A percentile compares a stretch with the other conserved stretches of the same genome.
Evolutionary conservation across 768 basidiomycete genomes (phyloP).

Genomic region (Mycena capillaripes): DNA sequence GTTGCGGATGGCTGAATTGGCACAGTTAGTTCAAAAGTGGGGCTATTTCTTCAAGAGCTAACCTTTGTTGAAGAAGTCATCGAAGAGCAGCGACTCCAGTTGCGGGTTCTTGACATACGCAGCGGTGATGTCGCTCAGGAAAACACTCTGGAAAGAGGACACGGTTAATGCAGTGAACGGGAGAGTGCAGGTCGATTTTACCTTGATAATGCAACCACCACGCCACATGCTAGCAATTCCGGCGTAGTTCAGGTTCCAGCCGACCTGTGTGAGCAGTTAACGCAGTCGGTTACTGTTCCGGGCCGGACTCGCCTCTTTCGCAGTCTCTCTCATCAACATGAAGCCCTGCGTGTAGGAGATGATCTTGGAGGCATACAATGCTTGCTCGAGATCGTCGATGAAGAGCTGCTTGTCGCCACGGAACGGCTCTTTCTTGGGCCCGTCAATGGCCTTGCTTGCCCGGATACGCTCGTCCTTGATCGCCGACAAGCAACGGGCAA

Average conservation of each 20-base stretch:
- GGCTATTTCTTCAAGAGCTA: neutral
- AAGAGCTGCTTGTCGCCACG: conserved; percentile 98
- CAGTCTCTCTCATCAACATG: conserved; percentile 99
- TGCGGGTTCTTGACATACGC: conserved; percentile 90
- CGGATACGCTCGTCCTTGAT: conserved; percentile 96
- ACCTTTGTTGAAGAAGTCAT: conserved; percentile 98
- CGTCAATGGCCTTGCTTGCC: conserved; percentile 91
- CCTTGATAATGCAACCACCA: conserved; percentile 99
- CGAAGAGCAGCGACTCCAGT: conserved; percentile 94
- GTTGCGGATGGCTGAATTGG: conserved; percentile 80
- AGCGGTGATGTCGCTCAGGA: conserved; percentile 91
- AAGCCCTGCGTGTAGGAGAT: conserved; percentile 99
- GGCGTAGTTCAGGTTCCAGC: conserved; percentile 96
- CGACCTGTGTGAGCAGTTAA: conserved; percentile 57
- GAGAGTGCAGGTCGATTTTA: conserved; percentile 35
- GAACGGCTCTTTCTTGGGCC: conserved; percentile 94
- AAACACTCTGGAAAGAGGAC: conserved; percentile 75
- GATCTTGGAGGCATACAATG: conserved; percentile 99
- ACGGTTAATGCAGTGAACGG: neutral
- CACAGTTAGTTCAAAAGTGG: neutral
- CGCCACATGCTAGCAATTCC: conserved; percentile 99
- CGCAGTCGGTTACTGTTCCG: neutral
- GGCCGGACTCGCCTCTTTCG: conserved; percentile 77
- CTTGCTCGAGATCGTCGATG: conserved; percentile 99
- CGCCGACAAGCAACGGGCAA: conserved; percentile 96